These are phyloP conservation scores for Heterococcus sp. DNA, from an alignment of 108 stramenopile species.

Conservation along the genomic window DNA sequence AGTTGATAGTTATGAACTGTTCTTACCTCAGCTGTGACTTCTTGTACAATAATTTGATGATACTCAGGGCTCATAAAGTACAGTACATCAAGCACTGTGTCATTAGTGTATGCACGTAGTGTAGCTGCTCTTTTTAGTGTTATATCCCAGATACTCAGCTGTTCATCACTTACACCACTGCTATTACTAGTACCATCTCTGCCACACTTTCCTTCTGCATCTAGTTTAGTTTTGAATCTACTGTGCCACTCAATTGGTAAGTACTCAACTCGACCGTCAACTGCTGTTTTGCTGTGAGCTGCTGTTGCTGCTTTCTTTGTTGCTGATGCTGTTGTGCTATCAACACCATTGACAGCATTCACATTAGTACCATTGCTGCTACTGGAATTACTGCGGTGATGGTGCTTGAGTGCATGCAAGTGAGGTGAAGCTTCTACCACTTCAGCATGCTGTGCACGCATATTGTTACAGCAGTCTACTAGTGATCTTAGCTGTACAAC, in stretches of 20 bases:
- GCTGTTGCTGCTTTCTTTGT: background rate
- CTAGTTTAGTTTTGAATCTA: slow-evolving; percentile 6
- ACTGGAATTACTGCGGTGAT: too few species aligned
- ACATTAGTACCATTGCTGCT: too few species aligned
- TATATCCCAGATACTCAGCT: slow-evolving; percentile 35
- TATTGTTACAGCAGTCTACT: slow-evolving; percentile 33
- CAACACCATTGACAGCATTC: too few species aligned
- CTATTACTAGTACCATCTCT: too few species aligned
- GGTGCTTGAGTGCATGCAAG: too few species aligned
- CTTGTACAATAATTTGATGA: too few species aligned
- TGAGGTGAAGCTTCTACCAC: too few species aligned
- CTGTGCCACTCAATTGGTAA: slow-evolving; percentile 43
- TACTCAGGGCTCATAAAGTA: slow-evolving; percentile 44
- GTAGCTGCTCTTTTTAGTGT: slow-evolving; percentile 19
- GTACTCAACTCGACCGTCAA: slow-evolving; percentile 22
- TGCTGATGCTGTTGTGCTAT: background rate
- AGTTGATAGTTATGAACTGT: too few species aligned
- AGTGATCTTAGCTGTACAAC: slow-evolving; percentile 26
- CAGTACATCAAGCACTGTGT: slow-evolving; percentile 31
- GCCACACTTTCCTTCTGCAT: slow-evolving; percentile 19
- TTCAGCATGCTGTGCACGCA: slow-evolving; percentile 31
- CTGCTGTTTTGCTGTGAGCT: background rate
- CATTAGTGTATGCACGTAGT: slow-evolving; percentile 31
- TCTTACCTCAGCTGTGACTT: too few species aligned
- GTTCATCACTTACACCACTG: background rate